Conservation (phyloP, 1,284 basidiomycete species). For the Malassezia dermatis region DNA sequence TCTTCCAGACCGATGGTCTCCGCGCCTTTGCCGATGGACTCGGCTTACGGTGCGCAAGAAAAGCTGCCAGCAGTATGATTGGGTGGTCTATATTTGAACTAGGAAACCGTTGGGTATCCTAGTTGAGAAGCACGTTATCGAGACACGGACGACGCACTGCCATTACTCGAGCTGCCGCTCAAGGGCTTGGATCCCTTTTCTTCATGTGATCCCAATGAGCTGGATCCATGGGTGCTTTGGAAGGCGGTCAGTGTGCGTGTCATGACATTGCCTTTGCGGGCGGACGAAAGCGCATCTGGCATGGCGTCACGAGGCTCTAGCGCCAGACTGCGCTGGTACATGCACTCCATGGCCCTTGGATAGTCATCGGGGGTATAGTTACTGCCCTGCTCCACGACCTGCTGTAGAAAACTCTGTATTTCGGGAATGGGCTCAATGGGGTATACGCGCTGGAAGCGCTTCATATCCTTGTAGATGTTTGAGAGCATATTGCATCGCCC, state of each 20-base stretch:
- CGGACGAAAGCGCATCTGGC: not conserved
- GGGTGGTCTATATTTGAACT: slow-evolving; percentile 46
- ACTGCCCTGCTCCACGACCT: slow-evolving; percentile 25
- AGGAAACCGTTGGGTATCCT: slow-evolving; percentile 7
- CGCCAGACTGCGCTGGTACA: slow-evolving; percentile 41
- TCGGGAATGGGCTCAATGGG: slow-evolving; percentile 71
- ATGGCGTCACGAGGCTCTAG: slow-evolving; percentile 38
- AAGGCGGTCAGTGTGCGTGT: not conserved
- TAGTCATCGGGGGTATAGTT: slow-evolving; percentile 16
- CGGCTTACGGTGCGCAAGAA: slow-evolving; percentile 38
- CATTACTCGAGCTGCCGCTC: not conserved
- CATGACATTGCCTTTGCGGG: not conserved
- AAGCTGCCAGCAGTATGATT: slow-evolving; percentile 42
- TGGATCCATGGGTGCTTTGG: not conserved
- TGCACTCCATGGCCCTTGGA: slow-evolving; percentile 30
- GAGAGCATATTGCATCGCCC: slow-evolving; percentile 55
- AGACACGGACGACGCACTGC: not conserved
- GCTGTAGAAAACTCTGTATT: slow-evolving; percentile 62
- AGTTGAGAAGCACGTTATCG: not conserved
- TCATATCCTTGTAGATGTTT: slow-evolving; percentile 60
- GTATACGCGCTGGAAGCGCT: slow-evolving; percentile 75
- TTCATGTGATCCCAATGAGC: not conserved
- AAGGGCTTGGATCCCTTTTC: not conserved
- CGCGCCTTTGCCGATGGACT: slow-evolving; percentile 38
- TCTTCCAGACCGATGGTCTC: slow-evolving; percentile 19